A percentile compares a stretch with the other conserved stretches of the same genome.
phyloP scores from a whole-genome alignment of 192 early-diverging fungal genomes.

The Phlyctochytrium planicorne region DNA sequence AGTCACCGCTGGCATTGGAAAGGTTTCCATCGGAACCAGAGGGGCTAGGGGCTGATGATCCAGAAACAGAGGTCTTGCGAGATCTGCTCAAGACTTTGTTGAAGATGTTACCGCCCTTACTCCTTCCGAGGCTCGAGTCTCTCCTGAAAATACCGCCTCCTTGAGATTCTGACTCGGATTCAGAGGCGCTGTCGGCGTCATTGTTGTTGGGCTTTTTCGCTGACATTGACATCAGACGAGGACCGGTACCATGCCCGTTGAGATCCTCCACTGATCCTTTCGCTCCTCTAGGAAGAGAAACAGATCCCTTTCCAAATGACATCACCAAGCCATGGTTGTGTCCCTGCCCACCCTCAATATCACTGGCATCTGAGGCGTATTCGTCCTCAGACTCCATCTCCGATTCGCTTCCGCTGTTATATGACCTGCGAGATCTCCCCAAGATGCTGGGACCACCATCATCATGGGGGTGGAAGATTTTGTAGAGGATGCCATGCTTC shows the following conservation, averaged over 20 bases:
- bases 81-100: background rate
- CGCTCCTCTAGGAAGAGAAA: background rate
- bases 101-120: background rate
- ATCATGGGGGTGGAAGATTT: conserved; percentile 39
- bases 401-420: conserved; percentile 37
- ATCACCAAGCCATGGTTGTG: background rate
- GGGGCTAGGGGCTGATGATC: background rate
- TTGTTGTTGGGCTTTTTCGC: background rate
- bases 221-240: background rate
- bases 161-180: conserved; percentile 2
- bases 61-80: background rate
- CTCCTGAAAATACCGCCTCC: background rate
- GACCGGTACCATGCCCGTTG: background rate
- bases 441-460: conserved; percentile 16
- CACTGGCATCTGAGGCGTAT: conserved; percentile 13
- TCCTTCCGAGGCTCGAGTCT: background rate
- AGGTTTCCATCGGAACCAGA: background rate
- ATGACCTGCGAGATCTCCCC: conserved; percentile 32
- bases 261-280: background rate
- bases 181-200: background rate
- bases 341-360: conserved; percentile 2
- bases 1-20: conserved; percentile 11
- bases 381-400: conserved; percentile 21
- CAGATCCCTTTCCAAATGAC: background rate
- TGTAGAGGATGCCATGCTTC: conserved; percentile 37